Base-by-base conservation (phyloP, 257 asterid genomes). In the Lavandula angustifolia region DNA sequence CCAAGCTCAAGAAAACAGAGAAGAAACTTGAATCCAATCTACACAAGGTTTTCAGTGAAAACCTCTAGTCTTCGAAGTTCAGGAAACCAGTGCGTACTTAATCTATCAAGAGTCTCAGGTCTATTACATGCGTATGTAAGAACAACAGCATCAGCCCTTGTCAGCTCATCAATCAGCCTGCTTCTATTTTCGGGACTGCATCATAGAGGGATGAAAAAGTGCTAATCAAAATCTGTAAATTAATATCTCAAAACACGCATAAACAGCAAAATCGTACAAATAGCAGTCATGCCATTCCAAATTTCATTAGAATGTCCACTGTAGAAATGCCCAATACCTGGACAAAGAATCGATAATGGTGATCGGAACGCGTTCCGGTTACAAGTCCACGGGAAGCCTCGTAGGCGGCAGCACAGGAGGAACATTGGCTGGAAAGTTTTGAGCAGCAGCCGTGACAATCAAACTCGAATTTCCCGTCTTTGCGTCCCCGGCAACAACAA, bases 51-150 rank as follows among this genome's bases (percentile, higher is more conserved):
- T 60, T 41, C 41, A 44, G 71, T 50, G 63, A 75, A 69, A 68
- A 92, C 98, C 96, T 94, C 98, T 52, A 91, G 67, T 47, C 87
- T 79, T 40, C 95, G 83, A 73, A 94, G 96, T 74, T 94, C 97
- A 48, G 98, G 98, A 64, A 94, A 95, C 99, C 99, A 94, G 68
- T 82, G 87, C n/a, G 95, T 80, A 77, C 99, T 90, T 78, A 94
- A 80, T 60, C 95, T 81, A 41, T 94, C 95, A 43, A 94, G 88
- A 22, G 99, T 94, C 29, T 83, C 89, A 34, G 95, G 95, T 75
- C 81, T 91, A 78, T 90, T 88, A 52, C 99, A 94, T 7, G 95
- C 98, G 42, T 92, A 92, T 31, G 99, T 92, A 47, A 92, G 95
- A 60, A 90, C 92, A 65, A 88, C 84, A 11, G 95, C 94, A 73